These are phyloP conservation scores for Pyropia yezoensis DNA, from an alignment of 23 red algal genomes.

Conservation along the genomic window DNA sequence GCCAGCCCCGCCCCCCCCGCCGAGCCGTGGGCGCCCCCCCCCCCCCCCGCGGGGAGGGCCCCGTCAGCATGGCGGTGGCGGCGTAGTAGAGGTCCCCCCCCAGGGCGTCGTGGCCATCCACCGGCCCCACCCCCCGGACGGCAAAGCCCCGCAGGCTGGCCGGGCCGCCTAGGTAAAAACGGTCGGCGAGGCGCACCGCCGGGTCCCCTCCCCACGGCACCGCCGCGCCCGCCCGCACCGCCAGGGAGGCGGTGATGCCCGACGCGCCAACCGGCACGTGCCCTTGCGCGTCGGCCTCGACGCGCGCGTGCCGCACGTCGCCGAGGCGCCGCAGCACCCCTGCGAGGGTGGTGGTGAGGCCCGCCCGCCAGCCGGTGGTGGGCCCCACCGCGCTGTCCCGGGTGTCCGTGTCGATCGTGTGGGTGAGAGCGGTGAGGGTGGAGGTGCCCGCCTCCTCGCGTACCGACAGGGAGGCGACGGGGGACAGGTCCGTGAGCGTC, in stretches of 20 bases:
- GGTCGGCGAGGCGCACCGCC: conserved; percentile 43
- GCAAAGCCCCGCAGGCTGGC: conserved; percentile 71
- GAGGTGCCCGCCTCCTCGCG: conserved; percentile 63
- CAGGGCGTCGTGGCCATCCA: conserved; percentile 59
- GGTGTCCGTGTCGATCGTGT: conserved; percentile 32
- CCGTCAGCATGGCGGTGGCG: conserved; percentile 28
- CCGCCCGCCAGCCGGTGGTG: conserved; percentile 18
- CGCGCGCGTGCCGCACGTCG: conserved; percentile 26
- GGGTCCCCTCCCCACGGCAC: conserved; percentile 1
- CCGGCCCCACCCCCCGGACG: conserved; percentile 63
- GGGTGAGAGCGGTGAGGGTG: conserved; percentile 47
- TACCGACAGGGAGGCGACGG: conserved; percentile 24
- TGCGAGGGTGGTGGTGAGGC: conserved; percentile 9
- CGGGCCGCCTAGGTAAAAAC: conserved; percentile 78
- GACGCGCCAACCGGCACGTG: conserved; percentile 41
- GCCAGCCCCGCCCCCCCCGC: conserved; percentile 16
- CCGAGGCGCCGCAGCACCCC: conserved; percentile 13
- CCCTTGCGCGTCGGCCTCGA: conserved; percentile 22
- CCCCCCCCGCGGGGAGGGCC: conserved; percentile 24
- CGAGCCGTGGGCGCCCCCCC: conserved; percentile 8
- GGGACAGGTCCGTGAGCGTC: not conserved
- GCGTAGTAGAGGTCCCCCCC: conserved; percentile 84
- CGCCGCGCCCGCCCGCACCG: conserved; percentile 11
- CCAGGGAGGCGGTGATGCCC: conserved; percentile 21
- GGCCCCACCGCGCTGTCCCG: conserved; percentile 55